These are phyloP conservation scores for Boletus subparvulus DNA, from an alignment of 768 basidiomycete species.

Conservation along the genomic window DNA sequence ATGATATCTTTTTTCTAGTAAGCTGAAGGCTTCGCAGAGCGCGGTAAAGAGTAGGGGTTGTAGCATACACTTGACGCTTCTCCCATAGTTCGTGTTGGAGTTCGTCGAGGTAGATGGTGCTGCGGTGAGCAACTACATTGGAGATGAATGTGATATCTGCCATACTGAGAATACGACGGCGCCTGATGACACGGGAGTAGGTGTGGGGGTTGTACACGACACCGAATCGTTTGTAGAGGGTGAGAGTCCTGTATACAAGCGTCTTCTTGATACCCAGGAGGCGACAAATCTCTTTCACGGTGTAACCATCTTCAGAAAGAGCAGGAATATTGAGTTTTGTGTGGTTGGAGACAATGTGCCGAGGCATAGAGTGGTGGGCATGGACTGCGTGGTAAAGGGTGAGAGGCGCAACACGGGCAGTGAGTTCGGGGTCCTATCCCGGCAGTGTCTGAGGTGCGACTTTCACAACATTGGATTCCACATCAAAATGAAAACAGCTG, in stretches of 20 bases:
- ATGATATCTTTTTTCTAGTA: conserved; percentile 7
- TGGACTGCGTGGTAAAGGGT: too few relatives aligned
- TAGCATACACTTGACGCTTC: background rate
- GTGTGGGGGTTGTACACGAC: background rate
- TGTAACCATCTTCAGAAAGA: background rate
- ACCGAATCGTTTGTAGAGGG: background rate
- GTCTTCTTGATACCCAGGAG: background rate
- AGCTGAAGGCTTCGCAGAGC: background rate
- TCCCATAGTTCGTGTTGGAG: background rate
- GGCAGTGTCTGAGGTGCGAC: too few relatives aligned
- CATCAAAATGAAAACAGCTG: too few relatives aligned
- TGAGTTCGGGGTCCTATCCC: too few relatives aligned
- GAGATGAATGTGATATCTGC: background rate
- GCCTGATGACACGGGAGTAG: background rate
- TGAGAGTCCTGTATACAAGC: background rate
- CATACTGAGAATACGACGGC: background rate
- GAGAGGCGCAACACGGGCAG: too few relatives aligned
- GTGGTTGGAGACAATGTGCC: background rate
- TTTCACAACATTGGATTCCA: too few relatives aligned
- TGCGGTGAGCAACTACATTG: background rate
- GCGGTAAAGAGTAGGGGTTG: background rate
- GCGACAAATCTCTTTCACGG: background rate
- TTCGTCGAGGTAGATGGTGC: conserved; percentile 1
- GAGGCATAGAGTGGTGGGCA: too few relatives aligned
- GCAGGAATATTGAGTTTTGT: background rate